A percentile compares a stretch with the other conserved stretches of the same genome.
phyloP scores from a whole-genome alignment of 371 early-diverging fungal genomes.

The Syncephalastrum monosporum region DNA sequence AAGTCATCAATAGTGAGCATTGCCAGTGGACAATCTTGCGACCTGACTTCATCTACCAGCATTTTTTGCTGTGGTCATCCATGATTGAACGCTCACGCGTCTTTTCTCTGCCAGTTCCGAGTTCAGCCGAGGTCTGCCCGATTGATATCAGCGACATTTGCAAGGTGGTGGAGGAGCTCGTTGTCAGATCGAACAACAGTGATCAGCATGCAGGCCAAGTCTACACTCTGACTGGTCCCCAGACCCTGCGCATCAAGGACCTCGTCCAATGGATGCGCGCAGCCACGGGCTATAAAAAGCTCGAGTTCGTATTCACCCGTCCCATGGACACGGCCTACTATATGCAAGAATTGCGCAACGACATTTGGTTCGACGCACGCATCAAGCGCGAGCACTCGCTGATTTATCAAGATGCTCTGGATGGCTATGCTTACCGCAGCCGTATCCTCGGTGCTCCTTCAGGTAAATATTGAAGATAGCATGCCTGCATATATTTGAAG shows the following conservation, averaged over 20 bases:
- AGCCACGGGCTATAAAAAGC: conserved; percentile 24
- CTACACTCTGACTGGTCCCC: conserved; percentile 39
- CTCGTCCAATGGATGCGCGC: conserved; percentile 21
- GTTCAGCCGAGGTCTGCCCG: conserved; percentile 33
- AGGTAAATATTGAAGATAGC: conserved; percentile 19
- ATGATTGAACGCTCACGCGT: conserved; percentile 24
- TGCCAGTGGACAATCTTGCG: conserved; percentile 43
- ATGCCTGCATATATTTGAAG: background rate
- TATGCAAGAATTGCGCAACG: conserved; percentile 21
- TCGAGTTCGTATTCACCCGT: conserved; percentile 22
- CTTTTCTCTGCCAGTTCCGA: conserved; percentile 25
- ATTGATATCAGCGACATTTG: conserved; percentile 41
- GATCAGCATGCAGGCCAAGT: conserved; percentile 34
- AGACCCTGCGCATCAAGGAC: conserved; percentile 27
- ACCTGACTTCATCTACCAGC: conserved; percentile 46
- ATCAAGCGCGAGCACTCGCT: conserved; percentile 32
- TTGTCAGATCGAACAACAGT: conserved; percentile 9
- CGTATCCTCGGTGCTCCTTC: conserved; percentile 27
- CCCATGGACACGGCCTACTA: conserved; percentile 38
- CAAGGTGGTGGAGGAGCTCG: conserved; percentile 19
- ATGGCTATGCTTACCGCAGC: conserved; percentile 17
- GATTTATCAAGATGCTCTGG: conserved; percentile 23
- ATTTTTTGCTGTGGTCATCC: conserved; percentile 33
- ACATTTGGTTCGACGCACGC: conserved; percentile 47
- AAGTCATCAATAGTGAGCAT: conserved; percentile 24